Percentiles rank a stretch among this genome's conserved stretches.
phyloP scores from a whole-genome alignment of 805 yeast genomes.

The Lipomyces chichibuensis region DNA sequence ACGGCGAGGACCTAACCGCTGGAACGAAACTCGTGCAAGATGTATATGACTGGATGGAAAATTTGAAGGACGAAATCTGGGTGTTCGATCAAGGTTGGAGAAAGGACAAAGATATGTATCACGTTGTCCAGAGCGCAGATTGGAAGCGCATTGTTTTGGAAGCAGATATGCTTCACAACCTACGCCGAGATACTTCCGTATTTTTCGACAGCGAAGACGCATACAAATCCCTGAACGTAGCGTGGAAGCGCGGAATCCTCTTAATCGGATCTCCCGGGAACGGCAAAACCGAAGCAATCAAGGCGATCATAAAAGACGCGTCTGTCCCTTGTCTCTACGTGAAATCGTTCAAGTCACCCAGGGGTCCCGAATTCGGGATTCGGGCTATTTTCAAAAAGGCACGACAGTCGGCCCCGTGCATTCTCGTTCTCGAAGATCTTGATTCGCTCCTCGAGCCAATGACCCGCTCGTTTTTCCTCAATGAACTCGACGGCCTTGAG shows the following conservation, averaged over 20 bases:
- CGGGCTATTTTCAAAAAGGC: neutral
- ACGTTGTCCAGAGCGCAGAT: neutral
- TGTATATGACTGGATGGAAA: slow-evolving; percentile 7
- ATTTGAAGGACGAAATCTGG: slow-evolving; percentile 5
- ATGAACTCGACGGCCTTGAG: slow-evolving; percentile 6
- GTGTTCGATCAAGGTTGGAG: neutral
- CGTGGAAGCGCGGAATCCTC: slow-evolving; percentile 5
- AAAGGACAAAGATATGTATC: slow-evolving; percentile 3
- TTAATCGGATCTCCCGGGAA: neutral
- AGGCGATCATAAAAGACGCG: slow-evolving; percentile 1
- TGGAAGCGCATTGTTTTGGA: neutral
- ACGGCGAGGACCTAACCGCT: neutral
- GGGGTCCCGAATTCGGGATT: neutral
- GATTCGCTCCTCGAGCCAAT: neutral
- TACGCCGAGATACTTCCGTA: slow-evolving; percentile 5
- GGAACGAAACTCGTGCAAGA: slow-evolving; percentile 3
- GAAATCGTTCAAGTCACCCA: neutral
- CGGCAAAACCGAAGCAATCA: slow-evolving; percentile 5
- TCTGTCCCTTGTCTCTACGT: slow-evolving; percentile 6
- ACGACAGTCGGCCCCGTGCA: neutral
- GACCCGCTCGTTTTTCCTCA: slow-evolving; percentile 2
- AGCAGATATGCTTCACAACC: neutral
- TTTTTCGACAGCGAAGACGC: slow-evolving; percentile 1
- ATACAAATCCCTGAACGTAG: slow-evolving; percentile 1
- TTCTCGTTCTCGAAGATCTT: slow-evolving; percentile 4